Conservation (phyloP, 257 asterid genomes). For the Anisodus acutangulus region DNA sequence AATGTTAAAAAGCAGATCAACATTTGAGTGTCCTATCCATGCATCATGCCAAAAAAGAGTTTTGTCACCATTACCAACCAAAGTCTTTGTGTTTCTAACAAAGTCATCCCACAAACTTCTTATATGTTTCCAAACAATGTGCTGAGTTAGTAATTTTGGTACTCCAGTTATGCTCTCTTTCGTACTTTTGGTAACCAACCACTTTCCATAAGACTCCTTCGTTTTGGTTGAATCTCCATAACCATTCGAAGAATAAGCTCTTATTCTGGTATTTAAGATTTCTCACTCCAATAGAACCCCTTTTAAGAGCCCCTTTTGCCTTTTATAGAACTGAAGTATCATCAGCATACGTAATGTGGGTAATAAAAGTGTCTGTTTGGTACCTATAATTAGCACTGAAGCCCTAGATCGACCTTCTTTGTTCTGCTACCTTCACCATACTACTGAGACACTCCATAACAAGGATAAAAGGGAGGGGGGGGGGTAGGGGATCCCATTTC, state of each 20-base stretch:
- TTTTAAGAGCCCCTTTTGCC: not conserved
- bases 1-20: slow-evolving; percentile 1
- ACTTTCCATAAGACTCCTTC: not conserved
- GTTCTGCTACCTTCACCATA: not conserved
- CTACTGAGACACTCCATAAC: not conserved
- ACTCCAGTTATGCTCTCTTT: not conserved
- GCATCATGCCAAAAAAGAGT: not conserved
- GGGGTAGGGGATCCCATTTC: not conserved
- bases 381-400: not conserved
- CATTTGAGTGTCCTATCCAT: not conserved
- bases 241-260: not conserved
- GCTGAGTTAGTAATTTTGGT: not conserved
- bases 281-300: not conserved
- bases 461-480: not conserved
- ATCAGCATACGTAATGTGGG: not conserved
- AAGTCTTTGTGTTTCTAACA: not conserved
- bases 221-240: not conserved
- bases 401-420: not conserved
- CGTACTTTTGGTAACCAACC: not conserved
- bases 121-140: not conserved
- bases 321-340: not conserved
- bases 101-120: not conserved
- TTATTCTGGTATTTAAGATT: not conserved
- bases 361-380: not conserved
- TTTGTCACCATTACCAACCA: not conserved